Base-by-base conservation (phyloP, 805 yeast genomes). In the Wickerhamomyces tratensis region DNA sequence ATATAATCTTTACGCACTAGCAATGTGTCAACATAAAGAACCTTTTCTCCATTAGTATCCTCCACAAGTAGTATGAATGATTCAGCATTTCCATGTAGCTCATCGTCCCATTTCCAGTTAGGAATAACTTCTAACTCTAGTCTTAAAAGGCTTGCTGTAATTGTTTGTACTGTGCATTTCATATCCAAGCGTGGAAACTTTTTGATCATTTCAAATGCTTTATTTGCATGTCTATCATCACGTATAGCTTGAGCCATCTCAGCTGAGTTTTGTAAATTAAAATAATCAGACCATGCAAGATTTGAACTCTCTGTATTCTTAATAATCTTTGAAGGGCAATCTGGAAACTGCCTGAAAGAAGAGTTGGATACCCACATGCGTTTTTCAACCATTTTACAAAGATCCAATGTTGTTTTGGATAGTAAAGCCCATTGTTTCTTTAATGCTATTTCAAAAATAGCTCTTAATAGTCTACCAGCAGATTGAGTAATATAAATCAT, bases 401-500 rank as follows among this genome's bases (percentile, higher is more conserved):
- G 47, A 41, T 77, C 77, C 11, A 88, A 68, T 2, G 82, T 55
- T 2, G 63, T 46, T 49, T 71, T 74, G 0, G 95, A 68, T 12
- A 83, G 59, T 20, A 67, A 57, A 0, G 96, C 71, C 94, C 95
- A 88, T 10, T 73, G 71, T 49, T 80, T 84, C 41, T 71, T 68
- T 38, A 85, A 50, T 9, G 85, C 74, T 33, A 93, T 76, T 55
- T 91, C 96, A 57, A 74, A 79, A 48, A 94, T 73, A 0, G 98
- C 97, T 44, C 97, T 66, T 43, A 89, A 67, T 35, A 93, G 61
- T 56, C 99, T 73, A 4, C 94, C 91, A 1, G 96, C 97, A 36
- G 94, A 86, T 60, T 93, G 98, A 0, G 93, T 84, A 36, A 93
- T 77, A 57, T 86, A 93, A 4, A 86, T 71, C 96, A 89, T 87